Evolutionary conservation across 441 rosid species (phyloP).

Genomic region (Rhodomyrtus psidioides): DNA sequence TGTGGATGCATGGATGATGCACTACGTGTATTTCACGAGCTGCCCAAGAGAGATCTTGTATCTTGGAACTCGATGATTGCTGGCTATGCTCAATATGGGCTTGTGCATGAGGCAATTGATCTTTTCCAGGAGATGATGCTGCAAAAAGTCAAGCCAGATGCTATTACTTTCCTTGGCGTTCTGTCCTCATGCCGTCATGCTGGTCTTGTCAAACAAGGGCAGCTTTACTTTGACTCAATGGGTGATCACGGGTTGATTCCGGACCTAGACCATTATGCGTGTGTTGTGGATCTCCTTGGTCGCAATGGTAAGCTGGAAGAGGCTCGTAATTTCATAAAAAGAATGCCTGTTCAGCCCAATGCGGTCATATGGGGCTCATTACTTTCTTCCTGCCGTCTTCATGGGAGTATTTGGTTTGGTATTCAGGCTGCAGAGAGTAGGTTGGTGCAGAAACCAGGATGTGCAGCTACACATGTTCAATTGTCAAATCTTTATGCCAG

Average conservation of each 20-base stretch:
- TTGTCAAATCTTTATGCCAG: conserved; percentile 69
- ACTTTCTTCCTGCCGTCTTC: conserved; percentile 68
- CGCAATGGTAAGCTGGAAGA: conserved; percentile 65
- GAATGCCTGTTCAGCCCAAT: conserved; percentile 51
- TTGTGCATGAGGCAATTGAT: conserved; percentile 38
- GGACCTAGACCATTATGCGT: conserved; percentile 63
- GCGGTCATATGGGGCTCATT: conserved; percentile 73
- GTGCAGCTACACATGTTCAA: conserved; percentile 70
- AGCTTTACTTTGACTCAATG: conserved; percentile 48
- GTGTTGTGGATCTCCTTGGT: conserved; percentile 79
- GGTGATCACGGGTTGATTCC: conserved; percentile 38
- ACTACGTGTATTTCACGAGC: conserved; percentile 21
- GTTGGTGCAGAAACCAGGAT: conserved; percentile 48
- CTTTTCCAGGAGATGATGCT: conserved; percentile 56
- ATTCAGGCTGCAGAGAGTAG: conserved; percentile 69
- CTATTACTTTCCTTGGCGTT: conserved; percentile 68
- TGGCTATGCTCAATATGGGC: conserved; percentile 72
- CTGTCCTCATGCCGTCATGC: conserved; percentile 80
- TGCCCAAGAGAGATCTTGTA: conserved; percentile 31
- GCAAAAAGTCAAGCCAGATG: conserved; percentile 43
- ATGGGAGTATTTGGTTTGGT: conserved; percentile 56
- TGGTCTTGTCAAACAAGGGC: conserved; percentile 55
- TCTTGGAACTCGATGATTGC: conserved; percentile 87
- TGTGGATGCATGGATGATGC: conserved; percentile 50
- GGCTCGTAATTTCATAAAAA: conserved; percentile 42